Conservation (phyloP, 495 filamentous ascomycete species). For the Aspergillus nidulans region DNA sequence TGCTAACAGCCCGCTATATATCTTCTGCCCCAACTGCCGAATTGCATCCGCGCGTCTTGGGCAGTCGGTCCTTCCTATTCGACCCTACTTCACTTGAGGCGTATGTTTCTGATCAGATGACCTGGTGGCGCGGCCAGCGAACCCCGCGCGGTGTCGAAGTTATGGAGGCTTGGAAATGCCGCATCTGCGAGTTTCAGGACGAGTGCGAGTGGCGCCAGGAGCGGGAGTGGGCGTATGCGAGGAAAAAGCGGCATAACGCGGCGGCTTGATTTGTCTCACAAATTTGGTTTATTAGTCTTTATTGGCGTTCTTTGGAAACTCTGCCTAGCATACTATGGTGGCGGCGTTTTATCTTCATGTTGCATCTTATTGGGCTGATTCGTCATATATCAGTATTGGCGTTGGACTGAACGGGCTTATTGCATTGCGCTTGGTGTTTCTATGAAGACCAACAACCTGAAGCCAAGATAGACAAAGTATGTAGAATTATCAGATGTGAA, state of each 20-base stretch:
- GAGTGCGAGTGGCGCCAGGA: slow-evolving; percentile 59
- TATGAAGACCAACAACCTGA: not conserved
- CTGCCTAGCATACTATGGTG: not conserved
- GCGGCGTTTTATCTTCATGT: not conserved
- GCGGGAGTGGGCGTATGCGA: slow-evolving; percentile 43
- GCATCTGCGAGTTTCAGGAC: slow-evolving; percentile 58
- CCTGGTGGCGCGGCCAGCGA: slow-evolving; percentile 84
- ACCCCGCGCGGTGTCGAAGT: slow-evolving; percentile 74
- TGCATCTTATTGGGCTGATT: not conserved
- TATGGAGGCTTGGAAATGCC: slow-evolving; percentile 89
- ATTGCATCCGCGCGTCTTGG: slow-evolving; percentile 49
- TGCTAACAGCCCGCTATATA: slow-evolving; percentile 43
- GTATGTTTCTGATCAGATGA: slow-evolving; percentile 66
- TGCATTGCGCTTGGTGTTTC: not conserved
- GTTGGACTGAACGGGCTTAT: not conserved
- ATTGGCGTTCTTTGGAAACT: no score
- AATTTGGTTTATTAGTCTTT: not conserved
- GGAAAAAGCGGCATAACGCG: slow-evolving; percentile 20
- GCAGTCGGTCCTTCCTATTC: slow-evolving; percentile 64
- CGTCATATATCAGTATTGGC: not conserved
- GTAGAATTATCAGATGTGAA: not conserved
- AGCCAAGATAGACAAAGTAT: not conserved
- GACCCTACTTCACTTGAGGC: slow-evolving; percentile 55
- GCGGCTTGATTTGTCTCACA: not conserved
- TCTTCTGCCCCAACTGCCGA: slow-evolving; percentile 31